Conservation (phyloP, 106 monocot species). For the Apostasia ramifera region DNA sequence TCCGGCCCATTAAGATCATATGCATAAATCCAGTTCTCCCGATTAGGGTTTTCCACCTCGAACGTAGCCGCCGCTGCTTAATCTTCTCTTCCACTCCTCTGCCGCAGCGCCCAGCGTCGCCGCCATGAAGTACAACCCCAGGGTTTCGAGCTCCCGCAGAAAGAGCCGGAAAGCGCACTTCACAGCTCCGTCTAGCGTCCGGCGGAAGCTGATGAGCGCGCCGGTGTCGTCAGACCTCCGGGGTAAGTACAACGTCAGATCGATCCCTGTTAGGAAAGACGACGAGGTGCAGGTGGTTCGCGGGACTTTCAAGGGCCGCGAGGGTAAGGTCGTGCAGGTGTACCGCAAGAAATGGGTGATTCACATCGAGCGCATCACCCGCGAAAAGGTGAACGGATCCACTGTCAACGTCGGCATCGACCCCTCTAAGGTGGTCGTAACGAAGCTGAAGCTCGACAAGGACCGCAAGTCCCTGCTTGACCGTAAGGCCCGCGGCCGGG, state of each 20-base stretch:
- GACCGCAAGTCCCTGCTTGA: constrained; percentile 42
- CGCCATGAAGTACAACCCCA: constrained; percentile 41
- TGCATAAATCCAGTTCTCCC: no score
- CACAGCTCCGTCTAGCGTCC: constrained; percentile 46
- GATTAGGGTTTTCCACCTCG: no score
- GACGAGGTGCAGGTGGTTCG: constrained; percentile 47
- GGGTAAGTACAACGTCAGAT: constrained; percentile 31
- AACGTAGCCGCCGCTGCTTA: no score
- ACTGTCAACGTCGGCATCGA: constrained; percentile 43
- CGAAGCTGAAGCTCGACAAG: constrained; percentile 54
- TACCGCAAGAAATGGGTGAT: constrained; percentile 54
- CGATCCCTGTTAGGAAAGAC: constrained; percentile 27
- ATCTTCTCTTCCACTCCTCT: no score
- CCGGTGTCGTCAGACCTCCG: constrained; percentile 33
- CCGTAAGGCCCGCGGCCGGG: constrained; percentile 29
- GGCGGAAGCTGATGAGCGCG: constrained; percentile 44
- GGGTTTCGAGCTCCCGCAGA: constrained; percentile 47
- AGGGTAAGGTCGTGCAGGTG: constrained; percentile 53
- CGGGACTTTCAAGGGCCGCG: constrained; percentile 43
- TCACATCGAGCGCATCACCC: constrained; percentile 45
- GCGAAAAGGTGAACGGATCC: constrained; percentile 52
- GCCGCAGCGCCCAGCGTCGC: no score
- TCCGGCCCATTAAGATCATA: no score
- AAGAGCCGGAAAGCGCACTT: constrained; percentile 60
- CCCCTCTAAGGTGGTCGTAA: constrained; percentile 44